phyloP scores from a whole-genome alignment of 345 rosid genomes.

The Cochlearia excelsa region DNA sequence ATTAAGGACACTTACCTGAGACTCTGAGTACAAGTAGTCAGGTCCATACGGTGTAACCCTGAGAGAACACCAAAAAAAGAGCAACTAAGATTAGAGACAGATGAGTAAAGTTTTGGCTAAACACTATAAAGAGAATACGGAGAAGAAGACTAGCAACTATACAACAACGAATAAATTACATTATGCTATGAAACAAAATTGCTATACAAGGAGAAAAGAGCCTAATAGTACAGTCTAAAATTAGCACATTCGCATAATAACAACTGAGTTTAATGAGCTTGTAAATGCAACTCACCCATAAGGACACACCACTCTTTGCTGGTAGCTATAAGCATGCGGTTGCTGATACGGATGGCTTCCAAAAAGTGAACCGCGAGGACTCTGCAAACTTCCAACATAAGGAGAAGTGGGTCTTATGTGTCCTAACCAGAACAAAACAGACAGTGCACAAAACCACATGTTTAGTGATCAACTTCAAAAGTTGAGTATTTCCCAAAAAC shows the following conservation, averaged over 20 bases:
- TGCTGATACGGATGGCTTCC: conserved; percentile 81
- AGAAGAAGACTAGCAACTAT: conserved; percentile 1
- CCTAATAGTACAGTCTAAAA: conserved; percentile 8
- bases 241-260: too few species aligned
- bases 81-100: conserved; percentile 3
- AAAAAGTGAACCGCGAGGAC: conserved; percentile 54
- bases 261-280: too few species aligned
- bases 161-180: background rate
- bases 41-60: conserved; percentile 78
- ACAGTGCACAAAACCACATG: conserved; percentile 2
- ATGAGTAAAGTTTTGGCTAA: background rate
- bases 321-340: conserved; percentile 62
- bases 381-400: conserved; percentile 54
- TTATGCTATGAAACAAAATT: background rate
- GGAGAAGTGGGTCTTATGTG: conserved; percentile 61
- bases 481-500: background rate
- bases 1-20: conserved; percentile 27
- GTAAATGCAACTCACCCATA: conserved; percentile 62
- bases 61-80: conserved; percentile 28
- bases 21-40: conserved; percentile 83
- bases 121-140: background rate
- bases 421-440: conserved; percentile 38
- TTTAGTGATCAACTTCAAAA: background rate
- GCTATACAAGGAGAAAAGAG: conserved; percentile 13
- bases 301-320: conserved; percentile 70